Base-by-base conservation (phyloP, 2,329 filamentous ascomycete genomes). In the Ophiostoma quercus region DNA sequence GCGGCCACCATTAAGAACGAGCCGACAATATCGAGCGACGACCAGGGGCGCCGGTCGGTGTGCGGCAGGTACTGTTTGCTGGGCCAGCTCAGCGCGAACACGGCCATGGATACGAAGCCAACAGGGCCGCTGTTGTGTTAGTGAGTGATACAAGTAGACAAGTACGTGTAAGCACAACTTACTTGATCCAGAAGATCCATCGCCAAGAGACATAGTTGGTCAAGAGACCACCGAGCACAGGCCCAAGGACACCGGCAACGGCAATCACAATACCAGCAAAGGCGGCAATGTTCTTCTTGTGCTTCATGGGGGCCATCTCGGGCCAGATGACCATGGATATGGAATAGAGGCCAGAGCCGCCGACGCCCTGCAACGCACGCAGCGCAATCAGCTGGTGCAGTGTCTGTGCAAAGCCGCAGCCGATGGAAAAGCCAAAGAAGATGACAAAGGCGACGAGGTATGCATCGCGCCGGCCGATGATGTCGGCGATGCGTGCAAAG, bases 101-200 rank as follows among this genome's bases (percentile, higher is more conserved):
- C 73, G 8, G 78, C 67, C 25, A 85, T 75, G 1, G 85, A 83
- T 0, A 81, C 72, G 54, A 76, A 74, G 0, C 84, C 84, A 14
- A 87, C 77, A 0, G 85, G 85, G 1, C 82, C 84, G 74, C 84
- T 86, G 60, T 2, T n/a, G 32, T 62, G 6, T 2, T 39, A 37
- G 67, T n/a, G 32, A 16, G 37, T 51, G 43, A 22, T 32, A 29
- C 14, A 19, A 14, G 16, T 34, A 34, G 34, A 34, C 34, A 34
- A 37, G 14, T 16, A 51, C 16, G 19, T 41, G 39, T 12, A 9
- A 32, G 68, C 19, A 25, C 1, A 32, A 77, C 81, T 67, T 74
- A 85, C 84, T 87, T 88, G 74, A 88, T 84, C 83, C 84, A 87
- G 75, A 87, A 88, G 1, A 87, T 79, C 82, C 84, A 86, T 71